These are phyloP conservation scores for Trichoderma sp. DNA, from an alignment of 2,329 filamentous ascomycete species.

Conservation along the genomic window DNA sequence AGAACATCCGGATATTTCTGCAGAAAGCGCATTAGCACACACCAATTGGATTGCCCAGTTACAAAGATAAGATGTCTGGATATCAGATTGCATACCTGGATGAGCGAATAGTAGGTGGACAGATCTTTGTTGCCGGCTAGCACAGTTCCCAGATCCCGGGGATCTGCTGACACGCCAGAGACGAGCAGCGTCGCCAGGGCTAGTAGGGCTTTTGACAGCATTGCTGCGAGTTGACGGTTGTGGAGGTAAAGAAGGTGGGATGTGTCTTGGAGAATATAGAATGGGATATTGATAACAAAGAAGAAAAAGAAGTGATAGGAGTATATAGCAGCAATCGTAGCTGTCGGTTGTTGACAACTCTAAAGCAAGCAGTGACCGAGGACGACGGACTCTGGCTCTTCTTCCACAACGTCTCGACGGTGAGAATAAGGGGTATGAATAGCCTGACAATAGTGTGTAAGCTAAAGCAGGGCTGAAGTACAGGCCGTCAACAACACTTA, in stretches of 20 bases:
- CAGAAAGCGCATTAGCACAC: not conserved
- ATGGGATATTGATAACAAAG: not conserved
- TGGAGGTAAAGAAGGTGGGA: not conserved
- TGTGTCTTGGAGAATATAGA: not conserved
- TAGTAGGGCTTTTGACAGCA: constrained; percentile 23
- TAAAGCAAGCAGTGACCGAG: not conserved
- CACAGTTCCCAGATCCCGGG: constrained; percentile 39
- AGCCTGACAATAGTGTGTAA: constrained; percentile 1
- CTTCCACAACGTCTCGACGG: not conserved
- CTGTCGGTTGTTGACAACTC: not conserved
- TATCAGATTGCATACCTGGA: constrained; percentile 36
- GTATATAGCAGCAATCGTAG: not conserved
- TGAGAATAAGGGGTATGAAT: not conserved
- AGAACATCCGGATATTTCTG: constrained; percentile 47
- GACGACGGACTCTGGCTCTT: not conserved
- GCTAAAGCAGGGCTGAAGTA: not conserved
- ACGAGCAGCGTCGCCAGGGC: constrained; percentile 26
- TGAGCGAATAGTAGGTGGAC: constrained; percentile 42
- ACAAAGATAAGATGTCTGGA: not conserved
- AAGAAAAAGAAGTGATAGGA: not conserved
- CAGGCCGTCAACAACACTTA: not conserved
- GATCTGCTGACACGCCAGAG: constrained; percentile 23
- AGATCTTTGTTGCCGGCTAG: constrained; percentile 40
- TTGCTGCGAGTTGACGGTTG: constrained; percentile 9
- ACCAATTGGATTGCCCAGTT: not conserved